Conservation (phyloP, 192 early-diverging fungal species). For the Coemansia aciculifera region DNA sequence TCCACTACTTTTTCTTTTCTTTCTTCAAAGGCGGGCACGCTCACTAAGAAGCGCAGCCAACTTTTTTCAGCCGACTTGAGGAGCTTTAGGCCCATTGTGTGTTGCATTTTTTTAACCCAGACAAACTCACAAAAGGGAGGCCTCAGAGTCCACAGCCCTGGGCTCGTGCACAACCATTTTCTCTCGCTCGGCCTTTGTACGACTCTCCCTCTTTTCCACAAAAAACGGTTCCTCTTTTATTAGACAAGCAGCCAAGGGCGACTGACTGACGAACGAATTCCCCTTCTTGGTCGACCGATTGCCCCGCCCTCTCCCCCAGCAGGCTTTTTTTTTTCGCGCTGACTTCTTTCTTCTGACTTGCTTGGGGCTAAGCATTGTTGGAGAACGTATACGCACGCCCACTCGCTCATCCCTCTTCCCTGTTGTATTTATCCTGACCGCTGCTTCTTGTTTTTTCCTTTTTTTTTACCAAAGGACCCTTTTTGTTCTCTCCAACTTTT, state of each 20-base stretch:
- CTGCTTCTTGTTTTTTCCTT: slow-evolving; percentile 14
- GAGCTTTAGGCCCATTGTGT: background rate
- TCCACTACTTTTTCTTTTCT: background rate
- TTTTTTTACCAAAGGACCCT: slow-evolving; percentile 29
- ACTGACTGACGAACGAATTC: slow-evolving; percentile 3
- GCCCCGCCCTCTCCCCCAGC: slow-evolving; percentile 4
- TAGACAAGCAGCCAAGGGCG: background rate
- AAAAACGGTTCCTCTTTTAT: slow-evolving; percentile 6
- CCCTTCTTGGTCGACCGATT: slow-evolving; percentile 6
- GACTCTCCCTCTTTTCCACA: slow-evolving; percentile 7
- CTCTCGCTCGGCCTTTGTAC: background rate
- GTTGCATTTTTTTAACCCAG: background rate
- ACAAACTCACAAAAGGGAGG: background rate
- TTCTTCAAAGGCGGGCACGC: slow-evolving; percentile 1
- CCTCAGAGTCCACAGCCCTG: slow-evolving; percentile 3
- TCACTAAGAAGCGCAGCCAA: background rate
- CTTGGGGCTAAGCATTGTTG: slow-evolving; percentile 45
- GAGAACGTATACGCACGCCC: slow-evolving; percentile 21
- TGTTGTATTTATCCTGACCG: slow-evolving; percentile 15
- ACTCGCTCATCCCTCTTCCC: slow-evolving; percentile 31
- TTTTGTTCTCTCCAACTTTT: slow-evolving; percentile 21
- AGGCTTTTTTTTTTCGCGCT: slow-evolving; percentile 29
- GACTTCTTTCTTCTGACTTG: slow-evolving; percentile 44
- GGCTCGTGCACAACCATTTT: slow-evolving; percentile 2
- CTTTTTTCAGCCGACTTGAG: background rate